Evolutionary conservation across 2,329 filamentous ascomycete genomes (phyloP).

Genomic region (Ceratocystis smalleyi): DNA sequence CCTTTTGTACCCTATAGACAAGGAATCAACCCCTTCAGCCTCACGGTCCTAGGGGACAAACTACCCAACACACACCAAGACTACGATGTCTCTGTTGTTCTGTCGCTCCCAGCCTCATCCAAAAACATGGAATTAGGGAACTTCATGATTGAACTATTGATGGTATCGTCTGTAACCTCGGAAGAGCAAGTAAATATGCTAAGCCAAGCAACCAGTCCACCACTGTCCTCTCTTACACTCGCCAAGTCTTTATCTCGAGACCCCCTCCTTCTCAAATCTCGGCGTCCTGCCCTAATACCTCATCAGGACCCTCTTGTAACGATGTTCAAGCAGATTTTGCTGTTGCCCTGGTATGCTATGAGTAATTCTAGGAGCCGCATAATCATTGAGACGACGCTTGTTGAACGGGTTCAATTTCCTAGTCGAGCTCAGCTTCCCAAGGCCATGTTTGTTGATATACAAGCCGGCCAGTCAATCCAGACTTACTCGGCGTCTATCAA

Average conservation of each 20-base stretch:
- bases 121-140: conserved; percentile 66
- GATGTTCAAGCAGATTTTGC: conserved; percentile 41
- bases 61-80: conserved; percentile 55
- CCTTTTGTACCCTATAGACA: conserved; percentile 24
- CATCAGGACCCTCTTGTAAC: conserved; percentile 60
- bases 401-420: conserved; percentile 54
- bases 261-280: conserved; percentile 42
- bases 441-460: conserved; percentile 45
- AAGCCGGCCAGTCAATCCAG: conserved; percentile 54
- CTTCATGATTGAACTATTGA: conserved; percentile 72
- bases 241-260: conserved; percentile 1
- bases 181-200: not conserved
- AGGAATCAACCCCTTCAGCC: conserved; percentile 37
- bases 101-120: conserved; percentile 64
- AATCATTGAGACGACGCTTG: conserved; percentile 42
- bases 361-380: conserved; percentile 12
- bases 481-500: conserved; percentile 55
- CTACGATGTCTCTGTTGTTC: conserved; percentile 66
- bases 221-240: not conserved
- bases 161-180: not conserved
- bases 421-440: conserved; percentile 28
- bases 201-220: not conserved
- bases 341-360: conserved; percentile 54
- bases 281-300: conserved; percentile 62
- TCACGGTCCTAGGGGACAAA: conserved; percentile 30